Base-by-base conservation (phyloP, 2,329 filamentous ascomycete species). In the Apiospora sp. region DNA sequence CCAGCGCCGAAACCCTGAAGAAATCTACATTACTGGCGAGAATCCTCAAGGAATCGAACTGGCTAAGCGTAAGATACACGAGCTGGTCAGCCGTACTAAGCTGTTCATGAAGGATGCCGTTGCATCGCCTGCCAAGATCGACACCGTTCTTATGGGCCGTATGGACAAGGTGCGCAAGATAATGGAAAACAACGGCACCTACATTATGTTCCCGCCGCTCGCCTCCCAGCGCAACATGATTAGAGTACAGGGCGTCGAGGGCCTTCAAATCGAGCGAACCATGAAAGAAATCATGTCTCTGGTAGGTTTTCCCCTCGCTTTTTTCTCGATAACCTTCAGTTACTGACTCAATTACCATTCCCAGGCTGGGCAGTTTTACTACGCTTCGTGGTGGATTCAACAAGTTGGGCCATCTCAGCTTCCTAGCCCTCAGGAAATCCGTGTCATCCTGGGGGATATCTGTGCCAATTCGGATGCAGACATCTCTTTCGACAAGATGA, bases 91-190 rank as follows among this genome's bases (percentile, higher is more conserved):
- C 79, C 91, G 91, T 41, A 94, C 94, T 61, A 94, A 96, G 79
- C 90, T 95, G 49, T 95, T 92, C 77, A 92, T 97, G 80, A 99
- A 99, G 84, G 95, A 98, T 80, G 94, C 97, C 61, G 91, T 93
- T 75, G 93, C 99, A 73, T 93, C 95, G 68, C 90, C 94, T 44
- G 93, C 93, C 81, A 99, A 99, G 85, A 94, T 98, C 75, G 96
- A 99, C 83, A 97, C 93, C 81, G 96, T 99, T 77, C 83, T 99
- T 73, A 90, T 98, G 48, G 93, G 93, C 78, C 93, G 96, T 37
- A 87, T 98, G 78, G 96, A 98, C 83, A 98, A 98, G 83, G 94
- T 99, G 73, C 94, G 95, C 79, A 98, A 98, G 87, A 98, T 99
- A 76, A 96, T 98, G 83, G 96, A 99, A 81, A 93, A 93, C 72